phyloP scores from a whole-genome alignment of 2,329 filamentous ascomycete species.

The Cordyceps cicadae region DNA sequence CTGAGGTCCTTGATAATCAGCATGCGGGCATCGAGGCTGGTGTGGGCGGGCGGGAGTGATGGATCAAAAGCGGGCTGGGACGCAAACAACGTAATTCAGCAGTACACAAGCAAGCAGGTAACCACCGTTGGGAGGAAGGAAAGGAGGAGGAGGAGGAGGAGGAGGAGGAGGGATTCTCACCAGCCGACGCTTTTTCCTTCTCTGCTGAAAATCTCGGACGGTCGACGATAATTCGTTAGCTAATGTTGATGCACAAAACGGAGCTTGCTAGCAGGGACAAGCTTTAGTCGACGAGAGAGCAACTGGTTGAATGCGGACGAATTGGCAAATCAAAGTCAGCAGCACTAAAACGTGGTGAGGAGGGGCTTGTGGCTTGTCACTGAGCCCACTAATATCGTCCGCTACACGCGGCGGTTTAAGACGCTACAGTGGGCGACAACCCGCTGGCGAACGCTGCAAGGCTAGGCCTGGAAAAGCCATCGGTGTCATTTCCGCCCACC shows the following conservation, averaged over 20 bases:
- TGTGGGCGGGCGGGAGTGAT: background rate
- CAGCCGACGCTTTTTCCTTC: background rate
- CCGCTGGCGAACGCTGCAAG: background rate
- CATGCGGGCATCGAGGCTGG: conserved; percentile 25
- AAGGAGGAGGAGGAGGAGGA: background rate
- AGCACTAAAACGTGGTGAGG: conserved; percentile 18
- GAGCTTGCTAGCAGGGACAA: background rate
- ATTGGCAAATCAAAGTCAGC: conserved; percentile 21
- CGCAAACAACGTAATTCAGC: background rate
- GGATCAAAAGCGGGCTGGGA: background rate
- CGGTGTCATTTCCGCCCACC: background rate
- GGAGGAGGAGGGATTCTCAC: background rate
- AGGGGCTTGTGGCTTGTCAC: background rate
- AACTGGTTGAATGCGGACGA: background rate
- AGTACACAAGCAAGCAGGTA: background rate
- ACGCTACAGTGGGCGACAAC: no score
- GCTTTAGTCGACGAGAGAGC: background rate
- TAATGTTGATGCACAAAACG: conserved; percentile 3
- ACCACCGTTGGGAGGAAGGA: background rate
- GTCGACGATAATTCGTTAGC: background rate
- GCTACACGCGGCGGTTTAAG: background rate
- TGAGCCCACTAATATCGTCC: background rate
- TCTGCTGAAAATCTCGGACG: background rate
- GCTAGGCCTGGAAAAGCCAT: background rate
- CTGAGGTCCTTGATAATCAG: conserved; percentile 46